Conservation (phyloP, 2,329 filamentous ascomycete genomes). For the Beauveria asiatica region DNA sequence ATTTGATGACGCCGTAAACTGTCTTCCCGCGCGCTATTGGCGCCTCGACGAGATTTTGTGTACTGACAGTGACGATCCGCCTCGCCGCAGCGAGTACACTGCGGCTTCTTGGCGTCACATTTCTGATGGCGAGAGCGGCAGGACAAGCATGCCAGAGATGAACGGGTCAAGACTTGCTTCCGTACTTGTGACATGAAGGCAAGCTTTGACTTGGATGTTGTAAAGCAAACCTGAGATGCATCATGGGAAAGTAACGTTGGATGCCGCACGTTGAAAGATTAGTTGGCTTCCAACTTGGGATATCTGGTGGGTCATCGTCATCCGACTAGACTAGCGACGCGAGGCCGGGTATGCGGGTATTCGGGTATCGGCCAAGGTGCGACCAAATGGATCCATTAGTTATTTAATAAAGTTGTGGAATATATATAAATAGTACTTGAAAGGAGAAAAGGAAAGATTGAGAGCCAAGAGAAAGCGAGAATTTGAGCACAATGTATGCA, state of each 20-base stretch:
- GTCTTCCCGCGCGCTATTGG: conserved; percentile 2
- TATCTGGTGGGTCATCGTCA: background rate
- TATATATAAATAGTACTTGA: too few relatives aligned
- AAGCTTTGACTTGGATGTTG: background rate
- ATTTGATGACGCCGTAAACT: background rate
- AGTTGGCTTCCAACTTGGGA: background rate
- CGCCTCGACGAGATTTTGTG: conserved; percentile 41
- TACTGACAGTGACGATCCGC: conserved; percentile 40
- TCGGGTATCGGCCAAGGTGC: conserved; percentile 5
- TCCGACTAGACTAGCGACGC: background rate
- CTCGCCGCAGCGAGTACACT: conserved; percentile 35
- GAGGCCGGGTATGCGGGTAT: conserved; percentile 12
- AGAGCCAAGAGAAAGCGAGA: background rate
- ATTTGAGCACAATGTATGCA: background rate
- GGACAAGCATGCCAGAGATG: conserved; percentile 38
- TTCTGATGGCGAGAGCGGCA: conserved; percentile 44
- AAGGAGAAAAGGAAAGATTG: background rate
- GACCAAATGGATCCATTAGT: background rate
- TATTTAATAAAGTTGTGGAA: too few relatives aligned
- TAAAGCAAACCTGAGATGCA: background rate
- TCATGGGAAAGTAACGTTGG: background rate
- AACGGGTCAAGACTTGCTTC: conserved; percentile 16
- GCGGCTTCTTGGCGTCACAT: conserved; percentile 41
- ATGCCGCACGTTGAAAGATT: too few relatives aligned
- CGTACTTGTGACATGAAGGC: conserved; percentile 2